Percentiles rank a stretch among this genome's conserved stretches.
phyloP scores from a whole-genome alignment of 495 filamentous ascomycete genomes.

The Darksidea phi region DNA sequence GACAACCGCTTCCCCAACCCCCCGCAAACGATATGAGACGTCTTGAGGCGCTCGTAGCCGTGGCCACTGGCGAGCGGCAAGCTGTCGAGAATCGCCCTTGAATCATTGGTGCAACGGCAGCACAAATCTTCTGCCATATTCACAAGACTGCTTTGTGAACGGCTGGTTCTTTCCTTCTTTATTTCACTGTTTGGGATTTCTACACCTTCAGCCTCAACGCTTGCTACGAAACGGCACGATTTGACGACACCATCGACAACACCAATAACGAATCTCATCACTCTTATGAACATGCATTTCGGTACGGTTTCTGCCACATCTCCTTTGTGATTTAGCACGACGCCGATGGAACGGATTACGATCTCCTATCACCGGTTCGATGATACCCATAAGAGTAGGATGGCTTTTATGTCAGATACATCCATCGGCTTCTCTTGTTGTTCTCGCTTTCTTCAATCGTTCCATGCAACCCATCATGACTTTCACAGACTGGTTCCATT shows the following conservation, averaged over 20 bases:
- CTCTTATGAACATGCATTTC: constrained; percentile 4
- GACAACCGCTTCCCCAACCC: constrained; percentile 27
- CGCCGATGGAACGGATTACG: constrained; percentile 11
- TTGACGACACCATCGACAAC: constrained; percentile 17
- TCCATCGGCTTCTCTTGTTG: constrained; percentile 17
- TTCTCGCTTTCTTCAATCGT: constrained; percentile 1
- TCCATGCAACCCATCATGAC: constrained; percentile 12
- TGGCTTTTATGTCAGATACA: constrained; percentile 20
- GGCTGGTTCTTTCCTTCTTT: background rate
- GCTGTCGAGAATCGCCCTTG: constrained; percentile 38
- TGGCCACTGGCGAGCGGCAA: constrained; percentile 80
- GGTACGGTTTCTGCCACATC: background rate
- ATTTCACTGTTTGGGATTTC: background rate
- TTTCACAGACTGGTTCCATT: background rate
- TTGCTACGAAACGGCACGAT: constrained; percentile 20
- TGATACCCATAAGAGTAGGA: constrained; percentile 36
- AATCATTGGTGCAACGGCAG: background rate
- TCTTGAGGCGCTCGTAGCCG: constrained; percentile 82
- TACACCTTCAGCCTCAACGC: background rate
- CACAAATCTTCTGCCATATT: too few species aligned
- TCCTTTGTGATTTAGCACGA: constrained; percentile 7
- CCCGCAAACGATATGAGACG: constrained; percentile 60
- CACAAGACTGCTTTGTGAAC: too few species aligned
- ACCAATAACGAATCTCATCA: constrained; percentile 29
- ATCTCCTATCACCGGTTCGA: constrained; percentile 31